These are phyloP conservation scores for Pseudonectria foliicola DNA, from an alignment of 2,329 filamentous ascomycete species.

Conservation along the genomic window DNA sequence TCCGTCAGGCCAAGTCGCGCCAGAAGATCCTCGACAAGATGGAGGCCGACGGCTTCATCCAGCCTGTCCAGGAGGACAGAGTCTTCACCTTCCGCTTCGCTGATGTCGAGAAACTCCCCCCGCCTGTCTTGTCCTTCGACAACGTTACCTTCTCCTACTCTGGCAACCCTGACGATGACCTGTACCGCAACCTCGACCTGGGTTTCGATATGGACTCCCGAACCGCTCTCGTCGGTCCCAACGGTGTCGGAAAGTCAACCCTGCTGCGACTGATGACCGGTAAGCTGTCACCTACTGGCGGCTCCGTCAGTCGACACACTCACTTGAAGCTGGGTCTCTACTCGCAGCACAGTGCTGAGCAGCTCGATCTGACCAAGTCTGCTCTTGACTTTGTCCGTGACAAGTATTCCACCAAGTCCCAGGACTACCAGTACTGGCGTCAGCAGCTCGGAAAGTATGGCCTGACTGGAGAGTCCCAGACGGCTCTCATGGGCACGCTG, in stretches of 20 bases:
- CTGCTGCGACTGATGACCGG: constrained; percentile 94
- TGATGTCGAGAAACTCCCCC: constrained; percentile 98
- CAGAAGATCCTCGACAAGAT: constrained; percentile 99
- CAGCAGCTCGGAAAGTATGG: constrained; percentile 95
- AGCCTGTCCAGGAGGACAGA: constrained; percentile 75
- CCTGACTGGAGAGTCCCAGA: constrained; percentile 87
- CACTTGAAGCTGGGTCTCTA: constrained; percentile 98
- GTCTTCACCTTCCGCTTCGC: constrained; percentile 98
- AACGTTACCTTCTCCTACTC: constrained; percentile 98
- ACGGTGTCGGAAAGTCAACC: constrained; percentile 98
- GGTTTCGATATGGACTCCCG: constrained; percentile 99
- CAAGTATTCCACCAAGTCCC: constrained; percentile 80
- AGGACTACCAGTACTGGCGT: constrained; percentile 99
- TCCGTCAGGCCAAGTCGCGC: constrained; percentile 95
- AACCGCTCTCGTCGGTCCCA: constrained; percentile 92
- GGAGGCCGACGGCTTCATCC: constrained; percentile 98
- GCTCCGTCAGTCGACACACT: constrained; percentile 82
- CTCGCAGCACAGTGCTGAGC: constrained; percentile 96
- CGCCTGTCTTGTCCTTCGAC: constrained; percentile 92
- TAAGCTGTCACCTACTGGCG: constrained; percentile 78
- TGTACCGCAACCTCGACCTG: constrained; percentile 94
- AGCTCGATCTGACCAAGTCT: constrained; percentile 96
- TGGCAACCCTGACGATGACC: constrained; percentile 77
- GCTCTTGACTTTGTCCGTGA: constrained; percentile 96
- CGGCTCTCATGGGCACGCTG: constrained; percentile 92